phyloP scores from a whole-genome alignment of 768 basidiomycete genomes.

The Pleurotus djamor region DNA sequence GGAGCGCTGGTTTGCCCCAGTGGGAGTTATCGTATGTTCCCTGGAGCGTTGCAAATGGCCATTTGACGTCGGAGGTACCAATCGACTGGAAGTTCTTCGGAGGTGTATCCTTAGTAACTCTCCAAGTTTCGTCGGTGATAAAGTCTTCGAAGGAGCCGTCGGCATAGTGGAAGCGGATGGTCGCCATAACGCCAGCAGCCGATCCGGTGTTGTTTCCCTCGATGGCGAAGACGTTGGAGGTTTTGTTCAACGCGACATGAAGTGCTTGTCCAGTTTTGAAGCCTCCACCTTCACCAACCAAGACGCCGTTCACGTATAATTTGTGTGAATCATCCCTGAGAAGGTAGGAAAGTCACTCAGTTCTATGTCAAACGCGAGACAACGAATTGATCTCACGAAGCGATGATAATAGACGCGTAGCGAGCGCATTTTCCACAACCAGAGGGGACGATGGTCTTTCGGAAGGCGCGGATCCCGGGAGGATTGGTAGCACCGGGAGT shows the following conservation, averaged over 20 bases:
- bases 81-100: neutral
- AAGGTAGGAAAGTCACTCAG: no score
- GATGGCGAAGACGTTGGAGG: constrained; percentile 7
- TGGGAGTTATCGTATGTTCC: neutral
- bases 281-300: no score
- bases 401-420: constrained; percentile 19
- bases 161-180: neutral
- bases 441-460: constrained; percentile 18
- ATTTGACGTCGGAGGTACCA: neutral
- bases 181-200: neutral
- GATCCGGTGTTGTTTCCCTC: neutral
- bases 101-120: neutral
- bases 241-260: neutral
- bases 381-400: constrained; percentile 12
- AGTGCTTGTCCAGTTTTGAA: no score
- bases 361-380: no score
- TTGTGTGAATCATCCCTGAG: no score
- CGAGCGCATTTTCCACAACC: constrained; percentile 19
- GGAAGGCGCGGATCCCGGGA: constrained; percentile 18
- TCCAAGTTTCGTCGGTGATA: constrained; percentile 5
- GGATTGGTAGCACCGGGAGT: constrained; percentile 10
- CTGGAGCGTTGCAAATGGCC: neutral
- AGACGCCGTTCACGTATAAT: no score
- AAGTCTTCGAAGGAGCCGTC: neutral
- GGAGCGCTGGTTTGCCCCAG: neutral